Evolutionary conservation across 129 eudicot species (phyloP).

Genomic region (Helichrysum umbraculigerum): DNA sequence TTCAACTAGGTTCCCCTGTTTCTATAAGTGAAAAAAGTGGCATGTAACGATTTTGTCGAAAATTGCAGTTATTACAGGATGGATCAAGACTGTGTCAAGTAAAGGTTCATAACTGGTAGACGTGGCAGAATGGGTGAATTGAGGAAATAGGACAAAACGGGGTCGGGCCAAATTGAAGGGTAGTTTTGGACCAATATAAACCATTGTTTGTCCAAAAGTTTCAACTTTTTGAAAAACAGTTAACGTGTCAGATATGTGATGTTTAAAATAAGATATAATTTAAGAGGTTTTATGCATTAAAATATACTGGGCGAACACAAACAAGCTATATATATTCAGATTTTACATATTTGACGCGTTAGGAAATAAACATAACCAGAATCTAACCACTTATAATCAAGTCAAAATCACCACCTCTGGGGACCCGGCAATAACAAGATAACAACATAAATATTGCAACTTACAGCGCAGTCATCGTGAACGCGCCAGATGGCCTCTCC

Average conservation of each 20-base stretch:
- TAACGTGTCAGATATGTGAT: background rate
- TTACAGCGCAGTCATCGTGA: conserved; percentile 91
- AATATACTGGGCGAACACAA: background rate
- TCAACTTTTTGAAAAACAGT: background rate
- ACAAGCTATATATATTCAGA: background rate
- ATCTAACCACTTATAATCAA: background rate
- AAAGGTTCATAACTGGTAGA: background rate
- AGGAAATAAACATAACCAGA: background rate
- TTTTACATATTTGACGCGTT: background rate
- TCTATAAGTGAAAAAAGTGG: background rate
- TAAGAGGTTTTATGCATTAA: background rate
- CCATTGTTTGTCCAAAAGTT: background rate
- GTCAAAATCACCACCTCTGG: background rate
- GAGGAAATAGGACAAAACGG: background rate
- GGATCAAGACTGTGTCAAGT: background rate
- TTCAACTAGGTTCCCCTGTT: background rate
- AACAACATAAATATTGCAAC: conserved; percentile 32
- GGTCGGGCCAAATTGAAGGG: too few relatives aligned
- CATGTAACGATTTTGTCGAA: background rate
- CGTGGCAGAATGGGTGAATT: background rate
- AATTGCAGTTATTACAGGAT: background rate
- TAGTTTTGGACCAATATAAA: background rate
- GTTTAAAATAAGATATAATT: background rate
- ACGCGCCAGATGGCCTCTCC: conserved; percentile 98
- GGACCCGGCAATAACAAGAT: background rate